Evolutionary conservation across 495 filamentous ascomycete species (phyloP).

Genomic region (Lophiostoma macrostomum): DNA sequence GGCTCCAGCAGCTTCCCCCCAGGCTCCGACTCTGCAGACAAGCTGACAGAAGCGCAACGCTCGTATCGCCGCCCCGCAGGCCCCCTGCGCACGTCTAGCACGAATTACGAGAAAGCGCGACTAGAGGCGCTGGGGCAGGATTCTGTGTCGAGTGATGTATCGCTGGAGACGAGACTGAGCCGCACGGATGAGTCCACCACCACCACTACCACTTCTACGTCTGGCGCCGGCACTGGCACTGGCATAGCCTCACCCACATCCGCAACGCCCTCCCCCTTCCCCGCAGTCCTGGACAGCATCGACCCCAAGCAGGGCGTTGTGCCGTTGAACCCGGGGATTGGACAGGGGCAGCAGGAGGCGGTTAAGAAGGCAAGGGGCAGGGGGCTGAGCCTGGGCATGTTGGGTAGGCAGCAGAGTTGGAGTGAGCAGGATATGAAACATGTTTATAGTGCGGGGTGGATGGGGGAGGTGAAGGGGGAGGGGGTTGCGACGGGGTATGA

Average conservation of each 20-base stretch:
- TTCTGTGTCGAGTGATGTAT: not conserved
- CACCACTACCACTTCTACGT: no score
- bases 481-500: constrained; percentile 30
- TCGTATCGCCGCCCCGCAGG: constrained; percentile 15
- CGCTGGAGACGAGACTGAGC: not conserved
- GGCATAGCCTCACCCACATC: not conserved
- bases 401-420: constrained; percentile 33
- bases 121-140: not conserved
- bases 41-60: constrained; percentile 5
- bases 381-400: constrained; percentile 21
- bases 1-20: not conserved
- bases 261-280: not conserved
- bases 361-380: constrained; percentile 16
- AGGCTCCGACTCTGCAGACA: not conserved
- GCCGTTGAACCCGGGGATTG: constrained; percentile 17
- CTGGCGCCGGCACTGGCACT: not conserved
- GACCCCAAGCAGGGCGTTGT: constrained; percentile 24
- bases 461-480: constrained; percentile 16
- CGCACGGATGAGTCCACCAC: no score
- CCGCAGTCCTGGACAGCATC: no score
- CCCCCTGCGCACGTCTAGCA: constrained; percentile 6
- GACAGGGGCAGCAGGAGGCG: constrained; percentile 21
- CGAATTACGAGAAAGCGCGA: constrained; percentile 19
- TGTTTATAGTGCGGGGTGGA: constrained; percentile 19
- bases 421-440: constrained; percentile 35